Base-by-base conservation (phyloP, 2,329 filamentous ascomycete genomes). In the Neoascochyta sp. region DNA sequence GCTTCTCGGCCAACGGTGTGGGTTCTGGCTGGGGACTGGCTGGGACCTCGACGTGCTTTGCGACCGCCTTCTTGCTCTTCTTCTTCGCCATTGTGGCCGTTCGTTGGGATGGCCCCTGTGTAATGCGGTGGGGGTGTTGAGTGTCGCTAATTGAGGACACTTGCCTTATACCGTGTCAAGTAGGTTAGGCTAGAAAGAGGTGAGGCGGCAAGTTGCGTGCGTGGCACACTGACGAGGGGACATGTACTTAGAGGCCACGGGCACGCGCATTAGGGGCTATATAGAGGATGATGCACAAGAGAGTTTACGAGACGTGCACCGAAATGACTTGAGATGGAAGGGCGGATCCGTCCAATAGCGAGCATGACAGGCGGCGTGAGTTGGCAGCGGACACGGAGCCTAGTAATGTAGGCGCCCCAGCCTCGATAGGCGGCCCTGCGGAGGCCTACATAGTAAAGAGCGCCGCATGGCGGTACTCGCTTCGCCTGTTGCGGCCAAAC, bases 141-240 rank as follows among this genome's bases (percentile, higher is more conserved):
- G 27, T 22, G 16, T 22, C 19, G 31, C 39, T 30, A 43, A 32
- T 21, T 42, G 29, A 45, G 31, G 13, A 40, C n/a, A n/a, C n/a
- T n/a, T n/a, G n/a, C n/a, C n/a, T n/a, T n/a, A n/a, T n/a, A n/a
- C n/a, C n/a, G n/a, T n/a, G n/a, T n/a, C n/a, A n/a, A n/a, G n/a
- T n/a, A n/a, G n/a, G n/a, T n/a, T n/a, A n/a, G n/a, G n/a, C n/a
- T n/a, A n/a, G n/a, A 45, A 43, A 35, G 45, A 44, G 35, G 44
- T 47, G 39, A 47, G 43, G 53, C 50, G 49, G 45, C 32, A 34
- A 32, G 45, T 38, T 58, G 57, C 52, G 57, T 57, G 56, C 58
- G 60, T 62, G 54, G 61, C 57, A 60, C 54, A 47, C 43, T 39
- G 46, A 51, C 41, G 41, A 40, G 46, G 39, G 47, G 59, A 49